Evolutionary conservation across 305 asterid species (phyloP), one percentile per base, ranked within the genome.

Genomic region (Fraxinus paxiana): DNA sequence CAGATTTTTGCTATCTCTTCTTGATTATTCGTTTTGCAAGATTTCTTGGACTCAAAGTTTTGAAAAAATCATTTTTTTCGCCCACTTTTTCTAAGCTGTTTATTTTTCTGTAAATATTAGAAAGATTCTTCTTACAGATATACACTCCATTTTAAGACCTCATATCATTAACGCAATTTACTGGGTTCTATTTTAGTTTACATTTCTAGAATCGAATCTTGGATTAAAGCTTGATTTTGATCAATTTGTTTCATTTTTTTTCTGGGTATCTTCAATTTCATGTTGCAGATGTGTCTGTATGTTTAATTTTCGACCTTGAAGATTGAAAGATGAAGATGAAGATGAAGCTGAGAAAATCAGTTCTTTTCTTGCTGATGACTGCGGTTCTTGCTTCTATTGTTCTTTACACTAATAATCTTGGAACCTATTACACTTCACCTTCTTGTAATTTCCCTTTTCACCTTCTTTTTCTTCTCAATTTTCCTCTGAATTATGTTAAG

Each of bases 301-400:
- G n/a, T 10, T 41, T 41, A 41, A 10, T 41, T 41, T 41, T 41
- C n/a, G 51, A 41, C 51, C n/a, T 41, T 41, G 51, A 41, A 41
- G n/a, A 41, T 41, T 10, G n/a, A 41, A 41, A 41, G 51, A 41
- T 41, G 51, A 41, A 41, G 46, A n/a, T n/a, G n/a, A n/a, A n/a
- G 30, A 28, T 28, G 30, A 28, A 28, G 2, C 30, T n/a, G 48
- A 38, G 48, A 38, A 38, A 38, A 59, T 87, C 92, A 13, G 92
- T 89, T 72, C 7, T 93, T 78, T 84, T 89, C 83, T 88, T 93
- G 82, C 90, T 94, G 79, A 74, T 91, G 73, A 86, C 15, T 38
- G 92, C 48, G 48, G 48, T 9, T 38, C 48, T 38, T 38, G 48
- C 48, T 38, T 38, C 48, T 38, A 38, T 38, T 38, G 48, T 38